These are phyloP conservation scores for Corymbia maculata DNA, from an alignment of 345 rosid species.

Conservation along the genomic window DNA sequence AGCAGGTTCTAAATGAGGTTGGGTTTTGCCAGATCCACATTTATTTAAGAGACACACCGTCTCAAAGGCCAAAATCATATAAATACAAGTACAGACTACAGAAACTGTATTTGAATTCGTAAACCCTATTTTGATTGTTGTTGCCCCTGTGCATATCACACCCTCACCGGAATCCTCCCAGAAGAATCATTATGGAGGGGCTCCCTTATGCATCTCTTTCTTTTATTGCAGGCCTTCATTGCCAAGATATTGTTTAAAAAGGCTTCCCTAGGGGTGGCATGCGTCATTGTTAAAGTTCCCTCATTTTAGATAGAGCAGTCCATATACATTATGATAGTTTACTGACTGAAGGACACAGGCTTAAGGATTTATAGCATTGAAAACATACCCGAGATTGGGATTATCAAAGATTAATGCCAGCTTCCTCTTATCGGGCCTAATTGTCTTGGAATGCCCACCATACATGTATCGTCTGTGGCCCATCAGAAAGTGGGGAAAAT, in stretches of 20 bases:
- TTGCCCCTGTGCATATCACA: neutral
- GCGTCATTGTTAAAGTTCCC: neutral
- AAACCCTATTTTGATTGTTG: neutral
- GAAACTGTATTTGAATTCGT: neutral
- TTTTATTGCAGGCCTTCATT: neutral
- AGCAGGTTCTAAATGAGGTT: neutral
- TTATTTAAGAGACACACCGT: neutral
- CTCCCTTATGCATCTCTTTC: neutral
- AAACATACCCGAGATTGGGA: constrained; percentile 71
- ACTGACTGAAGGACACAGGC: neutral
- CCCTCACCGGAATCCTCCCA: neutral
- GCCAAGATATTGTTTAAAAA: neutral
- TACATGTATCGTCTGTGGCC: constrained; percentile 88
- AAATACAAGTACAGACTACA: neutral
- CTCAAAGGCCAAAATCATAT: neutral
- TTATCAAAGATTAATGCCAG: constrained; percentile 86
- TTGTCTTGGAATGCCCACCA: constrained; percentile 94
- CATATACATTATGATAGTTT: neutral
- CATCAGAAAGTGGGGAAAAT: constrained; percentile 96
- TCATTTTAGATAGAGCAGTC: neutral
- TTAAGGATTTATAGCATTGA: constrained; percentile 2
- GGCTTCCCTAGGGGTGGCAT: neutral
- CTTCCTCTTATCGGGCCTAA: constrained; percentile 96
- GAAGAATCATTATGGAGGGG: neutral
- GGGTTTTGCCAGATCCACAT: neutral